Percentiles rank a stretch among this genome's conserved stretches.
Evolutionary conservation across 1,284 basidiomycete species (phyloP).

Genomic region (Malassezia obtusa): DNA sequence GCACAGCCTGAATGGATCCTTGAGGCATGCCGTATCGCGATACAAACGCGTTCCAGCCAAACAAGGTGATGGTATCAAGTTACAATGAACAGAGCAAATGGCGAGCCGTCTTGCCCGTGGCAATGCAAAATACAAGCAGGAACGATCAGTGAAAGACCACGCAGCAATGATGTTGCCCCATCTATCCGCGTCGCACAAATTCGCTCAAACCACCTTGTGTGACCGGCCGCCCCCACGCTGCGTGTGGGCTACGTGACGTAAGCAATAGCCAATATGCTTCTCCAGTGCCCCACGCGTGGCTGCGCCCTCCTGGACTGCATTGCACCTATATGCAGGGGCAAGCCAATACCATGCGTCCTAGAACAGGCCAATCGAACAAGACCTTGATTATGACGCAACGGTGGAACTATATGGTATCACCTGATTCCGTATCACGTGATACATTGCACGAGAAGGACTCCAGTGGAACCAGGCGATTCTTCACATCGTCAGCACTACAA

Average conservation of each 20-base stretch:
- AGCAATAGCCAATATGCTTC: constrained; percentile 2
- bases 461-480: constrained; percentile 5
- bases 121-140: too few relatives aligned
- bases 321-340: background rate
- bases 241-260: constrained; percentile 3
- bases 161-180: too few relatives aligned
- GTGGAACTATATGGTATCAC: constrained; percentile 12
- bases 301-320: background rate
- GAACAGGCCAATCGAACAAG: too few relatives aligned
- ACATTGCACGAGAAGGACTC: background rate
- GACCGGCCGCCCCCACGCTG: background rate
- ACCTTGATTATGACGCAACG: background rate
- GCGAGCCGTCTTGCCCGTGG: too few relatives aligned
- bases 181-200: too few relatives aligned
- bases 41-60: too few relatives aligned
- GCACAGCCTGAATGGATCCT: too few relatives aligned
- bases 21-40: too few relatives aligned
- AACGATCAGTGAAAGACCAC: too few relatives aligned
- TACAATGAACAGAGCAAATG: too few relatives aligned
- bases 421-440: constrained; percentile 6
- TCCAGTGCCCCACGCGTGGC: background rate
- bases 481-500: constrained; percentile 17
- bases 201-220: background rate
- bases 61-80: too few relatives aligned
- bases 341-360: background rate